Conservation (phyloP, 208 protist species). For the Naegleria fowleri region DNA sequence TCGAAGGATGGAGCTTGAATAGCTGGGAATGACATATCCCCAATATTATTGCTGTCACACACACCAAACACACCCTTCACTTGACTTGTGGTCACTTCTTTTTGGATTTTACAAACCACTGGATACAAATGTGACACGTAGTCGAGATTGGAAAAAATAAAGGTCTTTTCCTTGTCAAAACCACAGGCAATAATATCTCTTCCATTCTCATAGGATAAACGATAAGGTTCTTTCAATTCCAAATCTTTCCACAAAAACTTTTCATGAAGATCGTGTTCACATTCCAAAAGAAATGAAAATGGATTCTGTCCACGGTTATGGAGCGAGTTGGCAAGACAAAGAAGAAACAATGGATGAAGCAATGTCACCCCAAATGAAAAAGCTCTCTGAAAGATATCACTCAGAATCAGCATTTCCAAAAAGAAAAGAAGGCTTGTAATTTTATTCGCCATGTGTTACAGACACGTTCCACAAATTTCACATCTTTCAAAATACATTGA, state of each 20-base stretch:
- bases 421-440: background rate
- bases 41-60: conserved; percentile 76
- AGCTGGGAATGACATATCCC: conserved; percentile 90
- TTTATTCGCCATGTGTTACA: conserved; percentile 41
- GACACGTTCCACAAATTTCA: conserved; percentile 29
- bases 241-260: conserved; percentile 97
- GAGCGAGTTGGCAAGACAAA: no score
- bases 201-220: conserved; percentile 83
- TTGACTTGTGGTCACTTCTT: conserved; percentile 74
- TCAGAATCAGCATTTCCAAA: no score
- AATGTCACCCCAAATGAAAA: no score
- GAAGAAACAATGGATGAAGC: no score
- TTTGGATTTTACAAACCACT: conserved; percentile 84
- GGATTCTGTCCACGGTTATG: no score
- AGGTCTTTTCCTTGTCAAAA: conserved; percentile 94
- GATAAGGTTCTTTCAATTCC: conserved; percentile 60
- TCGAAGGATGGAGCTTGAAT: conserved; percentile 94
- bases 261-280: conserved; percentile 51
- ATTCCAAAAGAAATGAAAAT: no score
- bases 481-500: conserved; percentile 31
- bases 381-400: no score
- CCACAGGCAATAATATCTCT: conserved; percentile 99
- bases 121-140: conserved; percentile 92
- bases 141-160: conserved; percentile 97
- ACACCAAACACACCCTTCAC: conserved; percentile 88